These are phyloP conservation scores for Aristolochia californica DNA, from an alignment of 164 flowering plant genomes.

Conservation along the genomic window DNA sequence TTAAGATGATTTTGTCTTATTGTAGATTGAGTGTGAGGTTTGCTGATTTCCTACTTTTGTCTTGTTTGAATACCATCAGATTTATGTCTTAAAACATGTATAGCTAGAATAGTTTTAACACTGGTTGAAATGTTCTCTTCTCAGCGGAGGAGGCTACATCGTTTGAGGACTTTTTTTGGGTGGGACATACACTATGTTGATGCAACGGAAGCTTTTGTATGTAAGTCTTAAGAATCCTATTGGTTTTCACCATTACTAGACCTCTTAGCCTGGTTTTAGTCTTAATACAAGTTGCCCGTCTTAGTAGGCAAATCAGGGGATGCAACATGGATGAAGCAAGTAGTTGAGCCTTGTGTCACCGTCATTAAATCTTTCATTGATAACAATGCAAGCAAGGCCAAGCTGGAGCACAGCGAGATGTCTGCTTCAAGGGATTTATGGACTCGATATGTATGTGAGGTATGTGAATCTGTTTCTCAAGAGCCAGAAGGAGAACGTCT, in stretches of 20 bases:
- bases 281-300: background rate
- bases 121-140: background rate
- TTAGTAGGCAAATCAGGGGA: slow-evolving; percentile 32
- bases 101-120: too few relatives aligned
- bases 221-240: slow-evolving; percentile 23
- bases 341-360: slow-evolving; percentile 46
- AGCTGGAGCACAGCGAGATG: slow-evolving; percentile 9
- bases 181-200: slow-evolving; percentile 68
- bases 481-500: too few relatives aligned
- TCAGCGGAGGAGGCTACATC: slow-evolving; percentile 74
- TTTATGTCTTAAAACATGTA: too few relatives aligned
- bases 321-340: slow-evolving; percentile 49
- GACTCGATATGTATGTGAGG: slow-evolving; percentile 78
- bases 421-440: slow-evolving; percentile 57
- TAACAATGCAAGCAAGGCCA: slow-evolving; percentile 9
- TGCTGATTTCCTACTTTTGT: too few relatives aligned
- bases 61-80: too few relatives aligned
- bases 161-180: slow-evolving; percentile 58
- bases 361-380: slow-evolving; percentile 42
- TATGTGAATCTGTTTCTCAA: slow-evolving; percentile 12
- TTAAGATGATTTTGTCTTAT: too few relatives aligned
- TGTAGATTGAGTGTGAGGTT: too few relatives aligned
- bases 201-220: slow-evolving; percentile 50
- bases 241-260: background rate
- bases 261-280: background rate